Evolutionary conservation across 768 basidiomycete genomes (phyloP), one percentile per base, ranked within the genome.

Genomic region (Sarcodon aspratus): DNA sequence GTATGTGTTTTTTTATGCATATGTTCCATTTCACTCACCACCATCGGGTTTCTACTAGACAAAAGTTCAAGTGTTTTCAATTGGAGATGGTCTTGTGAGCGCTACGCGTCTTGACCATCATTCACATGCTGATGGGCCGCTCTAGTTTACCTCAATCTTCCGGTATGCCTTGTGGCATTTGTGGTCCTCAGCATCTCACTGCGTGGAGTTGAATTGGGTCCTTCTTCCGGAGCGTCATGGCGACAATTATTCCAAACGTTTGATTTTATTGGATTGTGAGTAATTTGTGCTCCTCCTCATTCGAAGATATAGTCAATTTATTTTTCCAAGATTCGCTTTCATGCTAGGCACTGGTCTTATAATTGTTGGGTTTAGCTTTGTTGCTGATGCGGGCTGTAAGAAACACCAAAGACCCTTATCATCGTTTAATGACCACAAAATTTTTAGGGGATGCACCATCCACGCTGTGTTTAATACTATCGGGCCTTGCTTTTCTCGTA

Each of bases 41-140:
- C 46, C 50, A 52, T 32, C 27, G 32, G 17, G 27, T 36, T 21
- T 44, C 45, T 51, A 31, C 45, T 49, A 51, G 52, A 38, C 48
- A 55, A 48, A 48, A 33, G 43, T 44, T 50, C 57, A 49, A 56
- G 61, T 43, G 17, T 45, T 43, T 46, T 83, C 48, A 79, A 70
- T 57, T 92, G 88, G 88, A 73, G 89, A 74, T 91, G 85, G 82
- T 84, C 79, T 47, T 92, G 88, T 91, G 65, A 68, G 88, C 73
- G 7, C 27, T 13, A 48, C 21, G 21, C 21, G 21, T 27, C 5
- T 27, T 27, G 5, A 27, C 21, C 21, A 27, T 27, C 21, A 27
- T 27, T 27, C 21, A 27, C 21, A 27, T 27, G 21, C 21, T 27
- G 21, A 27, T 27, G 21, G 21, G 5, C 21, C 21, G 21, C 21